These are phyloP conservation scores for Leptosphaerulina australis DNA, from an alignment of 2,329 filamentous ascomycete species.

Conservation along the genomic window DNA sequence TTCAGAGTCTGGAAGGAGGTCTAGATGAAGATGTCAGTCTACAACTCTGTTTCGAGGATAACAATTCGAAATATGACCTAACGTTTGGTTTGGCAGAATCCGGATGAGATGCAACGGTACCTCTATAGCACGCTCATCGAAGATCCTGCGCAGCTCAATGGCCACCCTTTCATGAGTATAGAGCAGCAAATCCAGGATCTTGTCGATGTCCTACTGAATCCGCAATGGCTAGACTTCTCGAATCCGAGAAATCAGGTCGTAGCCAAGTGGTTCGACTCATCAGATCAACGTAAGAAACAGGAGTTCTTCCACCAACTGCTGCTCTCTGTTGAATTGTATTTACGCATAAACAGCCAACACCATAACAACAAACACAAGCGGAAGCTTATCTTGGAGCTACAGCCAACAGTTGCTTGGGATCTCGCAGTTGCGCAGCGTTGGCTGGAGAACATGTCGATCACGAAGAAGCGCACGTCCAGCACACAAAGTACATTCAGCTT, in stretches of 20 bases:
- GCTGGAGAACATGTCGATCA: constrained; percentile 72
- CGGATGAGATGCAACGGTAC: constrained; percentile 56
- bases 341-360: constrained; percentile 68
- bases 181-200: constrained; percentile 76
- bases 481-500: constrained; percentile 60
- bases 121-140: constrained; percentile 72
- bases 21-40: constrained; percentile 52
- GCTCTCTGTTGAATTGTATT: constrained; percentile 72
- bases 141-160: constrained; percentile 67
- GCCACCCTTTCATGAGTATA: constrained; percentile 63
- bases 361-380: constrained; percentile 69
- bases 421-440: constrained; percentile 75
- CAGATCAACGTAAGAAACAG: constrained; percentile 64
- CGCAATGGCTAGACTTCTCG: constrained; percentile 76
- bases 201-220: constrained; percentile 70
- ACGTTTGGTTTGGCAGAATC: constrained; percentile 46
- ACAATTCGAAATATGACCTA: constrained; percentile 28
- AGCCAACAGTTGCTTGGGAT: constrained; percentile 74
- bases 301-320: constrained; percentile 79
- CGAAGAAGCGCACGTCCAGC: constrained; percentile 59
- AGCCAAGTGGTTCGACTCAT: constrained; percentile 70
- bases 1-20: constrained; percentile 51
- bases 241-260: constrained; percentile 72
- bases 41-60: constrained; percentile 15
- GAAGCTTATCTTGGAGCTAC: constrained; percentile 67